These are phyloP conservation scores for Pichiaceae sp. DNA, from an alignment of 1,139 yeast species.

Conservation along the genomic window DNA sequence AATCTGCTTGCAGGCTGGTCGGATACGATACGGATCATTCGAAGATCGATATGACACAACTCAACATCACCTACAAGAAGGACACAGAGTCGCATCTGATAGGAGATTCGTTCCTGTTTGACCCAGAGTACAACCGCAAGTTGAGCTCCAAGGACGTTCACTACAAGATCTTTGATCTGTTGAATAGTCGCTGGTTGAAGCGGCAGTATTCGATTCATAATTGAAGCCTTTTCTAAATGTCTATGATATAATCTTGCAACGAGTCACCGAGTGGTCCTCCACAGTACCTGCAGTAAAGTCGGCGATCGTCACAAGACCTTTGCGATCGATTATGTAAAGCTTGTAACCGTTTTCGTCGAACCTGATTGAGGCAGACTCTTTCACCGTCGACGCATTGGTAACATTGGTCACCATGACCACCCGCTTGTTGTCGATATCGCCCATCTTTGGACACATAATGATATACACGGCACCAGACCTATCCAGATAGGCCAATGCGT, in stretches of 20 bases:
- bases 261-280: constrained; percentile 67
- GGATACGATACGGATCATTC: constrained; percentile 6
- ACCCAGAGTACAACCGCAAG: constrained; percentile 2
- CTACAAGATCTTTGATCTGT: constrained; percentile 46
- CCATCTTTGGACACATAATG: constrained; percentile 54
- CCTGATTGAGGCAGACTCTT: constrained; percentile 66
- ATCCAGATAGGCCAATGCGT: constrained; percentile 73
- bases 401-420: constrained; percentile 73
- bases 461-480: constrained; percentile 69
- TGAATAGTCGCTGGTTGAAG: constrained; percentile 24
- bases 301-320: constrained; percentile 68
- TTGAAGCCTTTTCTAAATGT: constrained; percentile 2
- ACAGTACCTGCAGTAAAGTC: constrained; percentile 88
- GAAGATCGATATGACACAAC: constrained; percentile 17
- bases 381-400: constrained; percentile 56
- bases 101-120: constrained; percentile 1
- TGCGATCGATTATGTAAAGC: constrained; percentile 67
- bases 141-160: constrained; percentile 35
- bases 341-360: constrained; percentile 80
- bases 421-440: constrained; percentile 43
- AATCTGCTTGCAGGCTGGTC: constrained; percentile 4
- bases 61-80: constrained; percentile 13
- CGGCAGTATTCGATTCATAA: constrained; percentile 11
- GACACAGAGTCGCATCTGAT: constrained; percentile 15
- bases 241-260: constrained; percentile 50